phyloP scores from a whole-genome alignment of 2,329 filamentous ascomycete genomes.

The Nemania bipapillata region DNA sequence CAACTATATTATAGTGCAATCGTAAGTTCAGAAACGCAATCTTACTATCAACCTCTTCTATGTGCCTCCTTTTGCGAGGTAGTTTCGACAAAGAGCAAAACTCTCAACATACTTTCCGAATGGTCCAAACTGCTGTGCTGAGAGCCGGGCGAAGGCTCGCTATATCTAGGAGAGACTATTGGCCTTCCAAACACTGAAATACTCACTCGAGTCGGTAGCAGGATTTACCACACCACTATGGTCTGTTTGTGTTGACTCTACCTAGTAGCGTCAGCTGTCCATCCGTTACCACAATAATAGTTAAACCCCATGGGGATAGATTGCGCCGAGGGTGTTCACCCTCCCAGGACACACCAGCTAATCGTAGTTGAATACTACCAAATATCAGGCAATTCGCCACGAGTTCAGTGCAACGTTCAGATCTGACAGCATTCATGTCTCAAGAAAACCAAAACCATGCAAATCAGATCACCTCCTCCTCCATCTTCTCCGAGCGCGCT shows the following conservation, averaged over 20 bases:
- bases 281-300: conserved; percentile 17
- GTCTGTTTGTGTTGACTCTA: conserved; percentile 9
- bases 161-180: not conserved
- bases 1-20: not conserved
- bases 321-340: conserved; percentile 19
- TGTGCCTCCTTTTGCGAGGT: not conserved
- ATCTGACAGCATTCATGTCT: conserved; percentile 12
- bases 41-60: not conserved
- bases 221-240: conserved; percentile 11
- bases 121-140: too few species aligned
- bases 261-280: conserved; percentile 17
- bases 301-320: conserved; percentile 29
- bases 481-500: not conserved
- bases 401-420: conserved; percentile 20
- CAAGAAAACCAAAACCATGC: not conserved
- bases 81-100: not conserved
- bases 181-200: conserved; percentile 1
- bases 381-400: conserved; percentile 25
- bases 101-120: not conserved
- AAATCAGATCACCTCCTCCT: conserved; percentile 16
- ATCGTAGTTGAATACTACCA: conserved; percentile 13
- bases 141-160: not conserved
- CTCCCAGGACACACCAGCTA: conserved; percentile 12
- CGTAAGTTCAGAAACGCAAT: not conserved
- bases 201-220: not conserved